Base-by-base conservation (phyloP, 2,329 filamentous ascomycete species). In the Aureobasidium lini region DNA sequence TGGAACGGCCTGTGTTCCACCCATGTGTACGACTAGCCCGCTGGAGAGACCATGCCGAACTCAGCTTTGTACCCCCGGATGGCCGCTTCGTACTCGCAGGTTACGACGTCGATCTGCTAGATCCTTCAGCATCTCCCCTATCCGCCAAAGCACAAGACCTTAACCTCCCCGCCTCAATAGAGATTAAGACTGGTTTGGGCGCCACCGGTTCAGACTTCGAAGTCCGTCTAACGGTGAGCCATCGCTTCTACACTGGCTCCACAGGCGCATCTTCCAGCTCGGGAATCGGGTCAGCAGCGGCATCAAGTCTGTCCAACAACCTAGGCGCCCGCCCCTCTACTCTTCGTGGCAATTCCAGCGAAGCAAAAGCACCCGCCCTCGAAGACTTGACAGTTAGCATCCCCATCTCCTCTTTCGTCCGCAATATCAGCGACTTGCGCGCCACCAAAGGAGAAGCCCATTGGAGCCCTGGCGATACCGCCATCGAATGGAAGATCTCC, bases 41-140 rank as follows among this genome's bases (percentile, higher is more conserved):
- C 63, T 99, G 94, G 94, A 87, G 87, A 66, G 90, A 95, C 66
- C 83, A 84, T 59, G 94, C 94, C 3, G 89, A 96, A 64, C 78
- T 99, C n/a, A 95, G 90, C 69, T 99, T 99, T 68, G 84, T 99
- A 11, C 94, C 94, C 1, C 94, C 94, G 0, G 94, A 99, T 71
- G 94, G 94, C 34, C 84, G 90, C 44, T 99, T 97, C 71, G 88
- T 96, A 42, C 80, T 99, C 16, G 92, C 91, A 34, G 92, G 91
- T 23, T 99, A 99, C 70, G 93, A 96, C 72, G 90, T 95, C 18
- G 90, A 99, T 71, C 76, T 99, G 23, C 78, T 97, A 11, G 91
- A 91, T 0, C 83, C 87, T 52, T 15, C 79, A 60, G 42, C 63
- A 63, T 46, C 61, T 67, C 49, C 67, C 61, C 31, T 60, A 11